A percentile compares a stretch with the other conserved stretches of the same genome.
Evolutionary conservation across 441 rosid genomes (phyloP).

Genomic region (Mallotus repandus): DNA sequence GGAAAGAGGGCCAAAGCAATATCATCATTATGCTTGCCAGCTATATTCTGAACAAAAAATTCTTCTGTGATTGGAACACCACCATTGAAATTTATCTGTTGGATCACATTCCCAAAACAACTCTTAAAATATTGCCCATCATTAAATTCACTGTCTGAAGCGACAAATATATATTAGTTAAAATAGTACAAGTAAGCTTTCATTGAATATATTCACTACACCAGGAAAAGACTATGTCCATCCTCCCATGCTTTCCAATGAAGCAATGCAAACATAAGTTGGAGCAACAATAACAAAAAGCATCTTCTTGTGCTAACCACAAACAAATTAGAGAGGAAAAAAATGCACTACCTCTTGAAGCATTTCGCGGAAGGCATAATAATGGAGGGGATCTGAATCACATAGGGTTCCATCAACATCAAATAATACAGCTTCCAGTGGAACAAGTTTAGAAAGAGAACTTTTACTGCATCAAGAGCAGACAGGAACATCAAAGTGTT

Average conservation of each 20-base stretch:
- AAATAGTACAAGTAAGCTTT: not conserved
- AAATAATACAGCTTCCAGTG: conserved; percentile 75
- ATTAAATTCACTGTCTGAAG: not conserved
- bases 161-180: not conserved
- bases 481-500: too few relatives aligned
- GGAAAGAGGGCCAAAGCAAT: conserved; percentile 71
- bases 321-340: not conserved
- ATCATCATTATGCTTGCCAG: conserved; percentile 80
- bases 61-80: conserved; percentile 85
- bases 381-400: conserved; percentile 90
- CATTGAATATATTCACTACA: not conserved
- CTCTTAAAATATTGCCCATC: not conserved
- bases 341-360: conserved; percentile 63
- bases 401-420: conserved; percentile 97
- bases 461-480: conserved; percentile 45
- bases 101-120: not conserved
- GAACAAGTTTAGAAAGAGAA: conserved; percentile 61
- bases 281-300: conserved; percentile 8
- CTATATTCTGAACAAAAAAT: conserved; percentile 59
- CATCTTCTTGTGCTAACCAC: too few relatives aligned
- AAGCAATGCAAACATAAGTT: not conserved
- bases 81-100: conserved; percentile 77
- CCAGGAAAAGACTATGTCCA: not conserved
- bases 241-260: not conserved
- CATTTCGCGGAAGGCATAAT: conserved; percentile 52